These are phyloP conservation scores for Colletotrichum magnum DNA, from an alignment of 2,329 filamentous ascomycete species.

Conservation along the genomic window DNA sequence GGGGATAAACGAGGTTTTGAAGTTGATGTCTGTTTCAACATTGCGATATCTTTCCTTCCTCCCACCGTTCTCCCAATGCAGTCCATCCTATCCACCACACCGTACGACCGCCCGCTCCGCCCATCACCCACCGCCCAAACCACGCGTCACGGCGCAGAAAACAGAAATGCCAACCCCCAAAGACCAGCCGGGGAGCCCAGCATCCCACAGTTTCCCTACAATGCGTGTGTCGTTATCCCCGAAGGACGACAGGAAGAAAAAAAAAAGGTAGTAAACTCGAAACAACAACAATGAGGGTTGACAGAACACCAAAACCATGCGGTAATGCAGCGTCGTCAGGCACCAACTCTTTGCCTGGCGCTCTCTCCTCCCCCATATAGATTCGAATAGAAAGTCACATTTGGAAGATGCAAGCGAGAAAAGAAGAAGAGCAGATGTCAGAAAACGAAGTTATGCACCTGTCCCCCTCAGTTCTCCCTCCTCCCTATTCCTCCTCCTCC, in stretches of 20 bases:
- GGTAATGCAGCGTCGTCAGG: not conserved
- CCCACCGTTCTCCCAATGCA: too few relatives aligned
- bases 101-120: not conserved
- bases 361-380: conserved; percentile 18
- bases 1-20: too few relatives aligned
- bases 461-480: not conserved
- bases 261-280: not conserved
- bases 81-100: too few relatives aligned
- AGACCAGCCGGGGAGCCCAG: conserved; percentile 35
- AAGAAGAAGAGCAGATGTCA: not conserved
- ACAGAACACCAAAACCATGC: conserved; percentile 1
- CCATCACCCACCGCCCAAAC: not conserved
- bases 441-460: conserved; percentile 6
- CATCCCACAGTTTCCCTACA: conserved; percentile 13
- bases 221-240: not conserved
- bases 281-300: not conserved
- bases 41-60: too few relatives aligned
- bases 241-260: not conserved
- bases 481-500: not conserved
- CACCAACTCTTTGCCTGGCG: not conserved
- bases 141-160: conserved; percentile 1
- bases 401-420: conserved; percentile 1
- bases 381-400: not conserved
- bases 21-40: too few relatives aligned
- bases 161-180: conserved; percentile 36